Base-by-base conservation (phyloP, 306 rosid species). In the Cyamopsis tetragonoloba region DNA sequence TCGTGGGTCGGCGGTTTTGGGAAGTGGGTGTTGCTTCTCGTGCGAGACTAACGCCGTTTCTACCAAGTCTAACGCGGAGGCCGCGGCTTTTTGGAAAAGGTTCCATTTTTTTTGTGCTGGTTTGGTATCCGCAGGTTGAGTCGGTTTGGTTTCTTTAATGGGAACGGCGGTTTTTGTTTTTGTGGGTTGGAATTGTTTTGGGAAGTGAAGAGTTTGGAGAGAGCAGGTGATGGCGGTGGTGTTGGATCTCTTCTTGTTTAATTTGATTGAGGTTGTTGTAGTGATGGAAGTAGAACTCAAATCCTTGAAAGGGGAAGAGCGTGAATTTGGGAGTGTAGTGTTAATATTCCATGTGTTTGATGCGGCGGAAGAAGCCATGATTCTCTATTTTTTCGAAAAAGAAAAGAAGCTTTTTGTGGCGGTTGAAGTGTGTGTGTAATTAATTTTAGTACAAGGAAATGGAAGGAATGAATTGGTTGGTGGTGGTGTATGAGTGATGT, bases 1-100 rank as follows among this genome's bases (percentile, higher is more conserved):
- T 2, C 74, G 47, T 0, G 99, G 99, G 87, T 93, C 99, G 0
- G 96, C 87, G 7, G 99, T 93, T 66, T 83, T 93, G 0, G 99
- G 99, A 1, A 93, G 87, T 0, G 91, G 88, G 66, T 73, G 80
- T 37, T 85, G 72, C 1, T 73, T 63, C 54, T 90, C 99, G 3
- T 58, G 77, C 0, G 82, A 66, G 18, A 81, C 78, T 14, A 93
- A 35, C 11, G 91, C 85, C 1, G 63, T 28, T 51, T 93, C 99
- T 0, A 84, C 82, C 0, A 82, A 75, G 58, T 90, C 92, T 11
- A 93, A 50, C 11, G 96, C 95, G 59, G 82, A 26, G 2, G 95
- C 66, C 0, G 89, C 92, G 0, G 84, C 84, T 32, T 67, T 79
- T 38, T 93, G 96, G 0, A 88, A 9, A 17, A 85, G 43, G 57